These are phyloP conservation scores for Bruguiera hainesii DNA, from an alignment of 441 rosid species.

Conservation along the genomic window DNA sequence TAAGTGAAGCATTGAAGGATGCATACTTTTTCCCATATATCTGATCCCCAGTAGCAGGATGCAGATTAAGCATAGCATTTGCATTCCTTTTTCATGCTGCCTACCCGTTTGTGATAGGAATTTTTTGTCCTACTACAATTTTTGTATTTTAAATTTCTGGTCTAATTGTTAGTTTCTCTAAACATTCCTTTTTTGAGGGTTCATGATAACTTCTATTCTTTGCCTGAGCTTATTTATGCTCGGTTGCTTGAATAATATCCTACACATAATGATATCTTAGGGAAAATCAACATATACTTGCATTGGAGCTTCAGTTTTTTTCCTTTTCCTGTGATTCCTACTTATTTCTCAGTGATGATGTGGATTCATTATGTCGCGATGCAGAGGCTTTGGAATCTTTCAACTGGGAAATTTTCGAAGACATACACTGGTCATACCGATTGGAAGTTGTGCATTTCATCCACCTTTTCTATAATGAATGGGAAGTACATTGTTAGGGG, in stretches of 20 bases:
- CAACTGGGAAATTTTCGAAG: conserved; percentile 71
- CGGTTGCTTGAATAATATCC: no score
- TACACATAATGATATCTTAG: no score
- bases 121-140: no score
- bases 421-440: conserved; percentile 81
- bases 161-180: background rate
- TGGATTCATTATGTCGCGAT: conserved; percentile 9
- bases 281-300: background rate
- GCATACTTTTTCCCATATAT: no score
- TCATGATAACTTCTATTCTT: background rate
- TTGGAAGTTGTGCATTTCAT: conserved; percentile 61
- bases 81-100: no score
- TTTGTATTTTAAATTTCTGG: background rate
- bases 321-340: background rate
- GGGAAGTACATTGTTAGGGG: conserved; percentile 82
- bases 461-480: conserved; percentile 74
- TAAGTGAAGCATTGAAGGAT: no score
- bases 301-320: background rate
- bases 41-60: no score
- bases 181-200: background rate
- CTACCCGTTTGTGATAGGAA: no score
- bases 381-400: conserved; percentile 89
- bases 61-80: no score
- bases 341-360: background rate
- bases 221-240: no score